phyloP scores from a whole-genome alignment of 768 basidiomycete species.

The Paxillus involutus region DNA sequence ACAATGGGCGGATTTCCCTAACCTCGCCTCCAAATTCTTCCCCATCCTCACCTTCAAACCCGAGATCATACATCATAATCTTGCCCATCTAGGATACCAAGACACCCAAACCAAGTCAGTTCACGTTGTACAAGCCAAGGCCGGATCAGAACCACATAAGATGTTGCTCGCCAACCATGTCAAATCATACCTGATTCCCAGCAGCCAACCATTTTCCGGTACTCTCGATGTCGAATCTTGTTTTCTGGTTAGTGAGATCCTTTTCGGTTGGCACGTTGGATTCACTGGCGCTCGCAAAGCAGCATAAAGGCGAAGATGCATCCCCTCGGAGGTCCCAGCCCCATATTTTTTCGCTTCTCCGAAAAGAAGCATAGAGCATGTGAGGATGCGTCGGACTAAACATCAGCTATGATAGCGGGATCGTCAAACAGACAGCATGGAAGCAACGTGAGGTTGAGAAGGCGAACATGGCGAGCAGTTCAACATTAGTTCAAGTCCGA shows the following conservation, averaged over 20 bases:
- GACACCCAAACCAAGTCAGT: background rate
- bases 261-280: background rate
- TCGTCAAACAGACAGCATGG: background rate
- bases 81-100: slow-evolving; percentile 48
- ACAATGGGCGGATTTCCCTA: slow-evolving; percentile 23
- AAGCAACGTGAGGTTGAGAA: no score
- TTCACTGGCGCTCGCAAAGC: slow-evolving; percentile 23
- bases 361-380: slow-evolving; percentile 76
- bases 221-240: slow-evolving; percentile 75
- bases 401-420: slow-evolving; percentile 46
- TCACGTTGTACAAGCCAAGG: background rate
- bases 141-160: background rate
- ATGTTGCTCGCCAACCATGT: background rate
- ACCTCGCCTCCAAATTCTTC: background rate
- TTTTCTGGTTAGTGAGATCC: slow-evolving; percentile 68
- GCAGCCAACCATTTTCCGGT: slow-evolving; percentile 61
- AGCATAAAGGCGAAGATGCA: slow-evolving; percentile 39
- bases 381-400: slow-evolving; percentile 77
- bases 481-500: background rate
- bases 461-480: no score
- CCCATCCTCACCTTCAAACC: slow-evolving; percentile 3
- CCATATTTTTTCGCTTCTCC: slow-evolving; percentile 58
- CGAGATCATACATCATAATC: slow-evolving; percentile 59
- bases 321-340: slow-evolving; percentile 79
- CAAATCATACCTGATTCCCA: slow-evolving; percentile 62